Percentiles rank a stretch among this genome's conserved stretches.
Evolutionary conservation across 1,284 basidiomycete genomes (phyloP).

Genomic region (Stereum hirsutum): DNA sequence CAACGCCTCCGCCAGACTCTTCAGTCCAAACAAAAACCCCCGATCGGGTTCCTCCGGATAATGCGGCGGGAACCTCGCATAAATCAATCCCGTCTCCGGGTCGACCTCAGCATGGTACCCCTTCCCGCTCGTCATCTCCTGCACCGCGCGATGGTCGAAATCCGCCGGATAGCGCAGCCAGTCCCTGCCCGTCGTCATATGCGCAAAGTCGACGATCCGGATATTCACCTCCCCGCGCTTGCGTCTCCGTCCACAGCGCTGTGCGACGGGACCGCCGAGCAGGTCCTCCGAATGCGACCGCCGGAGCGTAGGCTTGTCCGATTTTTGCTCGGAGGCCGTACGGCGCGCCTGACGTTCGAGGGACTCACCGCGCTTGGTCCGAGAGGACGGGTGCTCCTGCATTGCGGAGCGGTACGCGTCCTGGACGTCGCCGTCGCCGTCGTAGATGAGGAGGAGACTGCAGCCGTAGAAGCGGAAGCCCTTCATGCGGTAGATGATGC

Average conservation of each 20-base stretch:
- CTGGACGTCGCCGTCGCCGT: constrained; percentile 87
- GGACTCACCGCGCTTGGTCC: constrained; percentile 71
- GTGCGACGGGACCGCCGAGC: constrained; percentile 51
- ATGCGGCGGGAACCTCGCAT: constrained; percentile 89
- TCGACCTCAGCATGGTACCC: constrained; percentile 81
- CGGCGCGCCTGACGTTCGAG: constrained; percentile 45
- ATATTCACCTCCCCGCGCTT: constrained; percentile 91
- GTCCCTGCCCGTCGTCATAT: constrained; percentile 93
- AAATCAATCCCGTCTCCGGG: constrained; percentile 67
- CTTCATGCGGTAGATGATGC: constrained; percentile 79
- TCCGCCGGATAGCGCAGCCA: constrained; percentile 62
- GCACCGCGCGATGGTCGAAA: constrained; percentile 23
- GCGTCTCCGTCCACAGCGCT: constrained; percentile 48
- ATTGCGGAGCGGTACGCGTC: constrained; percentile 54
- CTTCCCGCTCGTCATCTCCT: constrained; percentile 51
- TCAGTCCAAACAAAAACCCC: constrained; percentile 89
- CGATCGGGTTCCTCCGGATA: constrained; percentile 85
- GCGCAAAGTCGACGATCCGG: constrained; percentile 97
- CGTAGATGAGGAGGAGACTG: constrained; percentile 94
- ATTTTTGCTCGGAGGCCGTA: constrained; percentile 20
- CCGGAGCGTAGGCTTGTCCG: constrained; percentile 38
- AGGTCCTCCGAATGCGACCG: constrained; percentile 73
- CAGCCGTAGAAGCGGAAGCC: constrained; percentile 98
- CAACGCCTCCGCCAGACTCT: constrained; percentile 68
- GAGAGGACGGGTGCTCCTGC: constrained; percentile 59